Conservation (phyloP, 192 early-diverging fungal genomes). For the Coemansia sp. region DNA sequence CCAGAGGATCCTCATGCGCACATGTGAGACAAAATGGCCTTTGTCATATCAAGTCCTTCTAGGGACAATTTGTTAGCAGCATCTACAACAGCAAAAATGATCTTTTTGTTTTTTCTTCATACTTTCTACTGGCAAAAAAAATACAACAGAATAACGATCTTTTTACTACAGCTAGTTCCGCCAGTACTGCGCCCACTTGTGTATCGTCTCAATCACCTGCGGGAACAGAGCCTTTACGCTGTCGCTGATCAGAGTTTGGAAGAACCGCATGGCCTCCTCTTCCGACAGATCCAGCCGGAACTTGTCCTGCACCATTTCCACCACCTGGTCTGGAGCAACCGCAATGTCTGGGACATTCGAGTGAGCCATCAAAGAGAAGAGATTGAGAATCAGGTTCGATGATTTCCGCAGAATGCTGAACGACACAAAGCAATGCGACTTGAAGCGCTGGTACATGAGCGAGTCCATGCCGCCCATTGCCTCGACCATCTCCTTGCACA, state of each 20-base stretch:
- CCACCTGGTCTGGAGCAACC: slow-evolving; percentile 96
- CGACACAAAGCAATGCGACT: slow-evolving; percentile 90
- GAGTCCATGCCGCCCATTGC: slow-evolving; percentile 95
- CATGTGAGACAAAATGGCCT: slow-evolving; percentile 20
- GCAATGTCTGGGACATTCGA: slow-evolving; percentile 97
- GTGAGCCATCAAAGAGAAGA: slow-evolving; percentile 98
- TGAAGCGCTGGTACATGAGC: slow-evolving; percentile 87
- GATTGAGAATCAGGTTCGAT: slow-evolving; percentile 94
- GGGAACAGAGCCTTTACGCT: slow-evolving; percentile 94
- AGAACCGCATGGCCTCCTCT: slow-evolving; percentile 93
- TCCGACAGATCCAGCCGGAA: slow-evolving; percentile 90
- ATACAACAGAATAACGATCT: neutral
- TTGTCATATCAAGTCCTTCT: neutral
- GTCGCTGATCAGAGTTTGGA: slow-evolving; percentile 91
- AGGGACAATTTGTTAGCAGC: neutral
- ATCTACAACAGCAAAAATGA: neutral
- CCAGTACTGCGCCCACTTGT: slow-evolving; percentile 93
- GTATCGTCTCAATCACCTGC: slow-evolving; percentile 97
- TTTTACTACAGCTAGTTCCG: slow-evolving; percentile 23
- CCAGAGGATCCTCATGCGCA: slow-evolving; percentile 57
- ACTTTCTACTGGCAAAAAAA: slow-evolving; percentile 1
- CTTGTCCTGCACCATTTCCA: slow-evolving; percentile 95
- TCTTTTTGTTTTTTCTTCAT: neutral
- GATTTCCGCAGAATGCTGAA: slow-evolving; percentile 92
- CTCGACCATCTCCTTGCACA: slow-evolving; percentile 99